Percentiles rank a stretch among this genome's conserved stretches.
These are phyloP conservation scores for Talaromyces sp. DNA, from an alignment of 2,329 filamentous ascomycete species.

Conservation along the genomic window DNA sequence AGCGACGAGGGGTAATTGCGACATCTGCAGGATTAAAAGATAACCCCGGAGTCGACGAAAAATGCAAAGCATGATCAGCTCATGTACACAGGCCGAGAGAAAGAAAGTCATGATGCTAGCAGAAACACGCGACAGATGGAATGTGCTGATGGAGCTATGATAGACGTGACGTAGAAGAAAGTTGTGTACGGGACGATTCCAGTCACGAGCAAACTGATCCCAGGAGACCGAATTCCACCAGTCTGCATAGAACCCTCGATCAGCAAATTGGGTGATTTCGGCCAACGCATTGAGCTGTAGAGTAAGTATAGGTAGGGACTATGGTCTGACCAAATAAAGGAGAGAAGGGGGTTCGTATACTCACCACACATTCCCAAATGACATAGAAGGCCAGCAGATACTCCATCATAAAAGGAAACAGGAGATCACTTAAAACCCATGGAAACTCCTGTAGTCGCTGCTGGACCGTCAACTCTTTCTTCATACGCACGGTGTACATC, in stretches of 20 bases:
- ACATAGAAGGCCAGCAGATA: conserved; percentile 78
- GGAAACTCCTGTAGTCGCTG: conserved; percentile 70
- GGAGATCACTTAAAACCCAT: conserved; percentile 72
- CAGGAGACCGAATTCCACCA: conserved; percentile 57
- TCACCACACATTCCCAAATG: conserved; percentile 70
- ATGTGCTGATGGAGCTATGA: conserved; percentile 72
- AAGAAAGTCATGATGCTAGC: conserved; percentile 78
- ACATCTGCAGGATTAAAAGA: conserved; percentile 65
- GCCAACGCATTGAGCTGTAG: conserved; percentile 68
- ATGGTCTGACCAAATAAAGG: no score
- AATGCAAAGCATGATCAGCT: conserved; percentile 78
- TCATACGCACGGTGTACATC: conserved; percentile 69
- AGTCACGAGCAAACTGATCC: conserved; percentile 75
- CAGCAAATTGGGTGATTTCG: conserved; percentile 75
- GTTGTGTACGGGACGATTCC: conserved; percentile 80
- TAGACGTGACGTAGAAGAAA: conserved; percentile 80
- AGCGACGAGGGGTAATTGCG: conserved; percentile 70
- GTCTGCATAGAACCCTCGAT: conserved; percentile 64
- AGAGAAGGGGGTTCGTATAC: background rate
- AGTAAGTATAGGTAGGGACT: background rate
- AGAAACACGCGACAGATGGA: conserved; percentile 69
- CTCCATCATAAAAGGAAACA: conserved; percentile 79
- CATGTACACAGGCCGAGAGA: conserved; percentile 70
- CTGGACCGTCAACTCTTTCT: conserved; percentile 55
- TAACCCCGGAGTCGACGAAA: conserved; percentile 53